phyloP scores from a whole-genome alignment of 2,329 filamentous ascomycete genomes.

The Blumeria graminis region DNA sequence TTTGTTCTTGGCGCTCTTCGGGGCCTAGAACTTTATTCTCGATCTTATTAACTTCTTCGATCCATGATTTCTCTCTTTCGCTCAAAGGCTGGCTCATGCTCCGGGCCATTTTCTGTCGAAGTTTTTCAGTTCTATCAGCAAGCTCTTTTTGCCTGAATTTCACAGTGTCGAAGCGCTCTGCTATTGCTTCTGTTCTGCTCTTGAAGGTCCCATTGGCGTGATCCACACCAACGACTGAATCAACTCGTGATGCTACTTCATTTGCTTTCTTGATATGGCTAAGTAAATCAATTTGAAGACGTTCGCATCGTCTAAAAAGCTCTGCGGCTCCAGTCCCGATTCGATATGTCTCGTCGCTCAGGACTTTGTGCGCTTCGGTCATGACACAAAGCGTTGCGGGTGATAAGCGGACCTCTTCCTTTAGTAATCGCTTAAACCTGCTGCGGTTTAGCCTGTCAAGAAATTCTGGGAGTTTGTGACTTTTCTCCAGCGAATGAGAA shows the following conservation, averaged over 20 bases:
- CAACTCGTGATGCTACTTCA: constrained; percentile 40
- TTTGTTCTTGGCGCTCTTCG: constrained; percentile 3
- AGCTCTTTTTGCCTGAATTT: constrained; percentile 31
- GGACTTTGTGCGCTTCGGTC: constrained; percentile 45
- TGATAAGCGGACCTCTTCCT: constrained; percentile 44
- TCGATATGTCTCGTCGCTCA: constrained; percentile 43
- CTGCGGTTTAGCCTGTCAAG: constrained; percentile 32
- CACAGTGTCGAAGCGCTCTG: constrained; percentile 30
- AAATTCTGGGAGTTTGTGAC: constrained; percentile 29
- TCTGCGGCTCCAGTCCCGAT: constrained; percentile 48
- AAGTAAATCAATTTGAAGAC: constrained; percentile 40
- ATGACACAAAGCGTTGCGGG: constrained; percentile 47
- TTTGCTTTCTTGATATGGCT: constrained; percentile 43
- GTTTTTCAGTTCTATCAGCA: constrained; percentile 31
- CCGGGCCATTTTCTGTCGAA: constrained; percentile 27
- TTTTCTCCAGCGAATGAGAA: constrained; percentile 32
- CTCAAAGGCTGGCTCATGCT: constrained; percentile 28
- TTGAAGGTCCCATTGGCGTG: constrained; percentile 24
- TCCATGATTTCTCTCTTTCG: constrained; percentile 35
- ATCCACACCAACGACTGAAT: constrained; percentile 37
- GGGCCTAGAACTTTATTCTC: constrained; percentile 15
- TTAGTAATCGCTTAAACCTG: constrained; percentile 34
- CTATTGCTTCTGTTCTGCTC: constrained; percentile 29
- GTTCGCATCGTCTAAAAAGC: constrained; percentile 45
- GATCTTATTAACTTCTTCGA: constrained; percentile 27